Base-by-base conservation (phyloP, 176 grass and related monocot species). In the Coix lacrymajobi region DNA sequence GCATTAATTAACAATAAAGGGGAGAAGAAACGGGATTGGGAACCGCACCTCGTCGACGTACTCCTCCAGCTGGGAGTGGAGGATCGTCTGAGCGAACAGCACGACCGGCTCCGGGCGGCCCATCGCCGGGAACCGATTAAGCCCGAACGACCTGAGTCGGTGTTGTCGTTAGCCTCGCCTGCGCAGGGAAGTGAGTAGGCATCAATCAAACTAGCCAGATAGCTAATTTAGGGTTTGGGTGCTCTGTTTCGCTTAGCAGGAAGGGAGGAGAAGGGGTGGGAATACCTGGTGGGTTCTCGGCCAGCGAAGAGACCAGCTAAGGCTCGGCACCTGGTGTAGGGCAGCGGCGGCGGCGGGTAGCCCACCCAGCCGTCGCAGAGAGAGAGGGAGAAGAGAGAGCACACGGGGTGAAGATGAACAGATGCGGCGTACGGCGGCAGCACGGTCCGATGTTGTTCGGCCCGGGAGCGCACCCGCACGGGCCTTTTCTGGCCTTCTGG, bases 41-140 rank as follows among this genome's bases (percentile, higher is more conserved):
- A 84, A 72, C 44, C 95, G 71, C 13, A 95, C 96, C 96, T 98
- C 96, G 76, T 98, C 96, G 31, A 98, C 92, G 77, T 98, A 98
- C 78, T 98, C 96, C 49, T 95, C 96, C 62, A 98, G 83, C 79
- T 95, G 96, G 25, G 92, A 90, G 85, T 98, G 96, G 26, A 92
- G 79, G 84, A 98, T 92, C 71, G 96, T 95, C 80, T 98, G 96
- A 2, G 96, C 92, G 65, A 98, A 98, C 77, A 98, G 78, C 37
- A 98, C 90, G 66, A 88, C 92, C 40, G 96, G 96, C 84, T 95
- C 96, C 16, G 96, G 91, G 12, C 96, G 96, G 36, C 96, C 96
- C 96, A 98, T 98, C 57, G 56, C 79, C 58, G 76, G 63, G 49
- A 56, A 6, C 24, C 19, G 12, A 25, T n/a, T 62, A 14, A 17